Conservation (phyloP, 257 asterid species). For the Catharanthus roseus region DNA sequence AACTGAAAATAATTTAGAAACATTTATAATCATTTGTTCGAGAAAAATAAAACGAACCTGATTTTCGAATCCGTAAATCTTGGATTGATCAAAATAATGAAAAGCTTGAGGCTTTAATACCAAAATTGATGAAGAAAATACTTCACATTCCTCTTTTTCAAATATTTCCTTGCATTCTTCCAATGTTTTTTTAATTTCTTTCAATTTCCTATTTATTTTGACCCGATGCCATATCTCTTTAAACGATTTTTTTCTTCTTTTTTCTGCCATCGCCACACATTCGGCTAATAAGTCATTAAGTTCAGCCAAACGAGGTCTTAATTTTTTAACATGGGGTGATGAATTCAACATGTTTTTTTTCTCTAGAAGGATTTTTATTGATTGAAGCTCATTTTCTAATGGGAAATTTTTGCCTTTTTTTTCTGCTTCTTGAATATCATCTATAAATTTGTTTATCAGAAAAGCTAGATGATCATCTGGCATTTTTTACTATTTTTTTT, state of each 20-base stretch:
- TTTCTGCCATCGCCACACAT: background rate
- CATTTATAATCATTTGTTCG: no score
- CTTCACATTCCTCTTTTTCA: background rate
- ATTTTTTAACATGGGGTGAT: background rate
- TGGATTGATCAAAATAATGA: background rate
- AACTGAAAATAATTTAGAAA: no score
- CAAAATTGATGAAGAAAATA: background rate
- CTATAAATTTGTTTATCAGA: background rate
- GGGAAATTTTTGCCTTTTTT: background rate
- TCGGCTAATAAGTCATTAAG: background rate
- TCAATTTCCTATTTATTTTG: background rate
- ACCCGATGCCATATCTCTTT: background rate
- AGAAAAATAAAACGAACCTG: no score
- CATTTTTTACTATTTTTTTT: no score
- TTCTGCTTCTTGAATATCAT: background rate
- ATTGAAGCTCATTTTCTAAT: background rate
- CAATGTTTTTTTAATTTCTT: background rate
- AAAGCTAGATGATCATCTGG: background rate
- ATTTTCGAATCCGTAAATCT: background rate
- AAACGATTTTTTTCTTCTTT: background rate
- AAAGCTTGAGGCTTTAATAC: background rate
- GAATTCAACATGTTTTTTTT: background rate
- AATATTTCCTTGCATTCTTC: background rate
- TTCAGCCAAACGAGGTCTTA: background rate
- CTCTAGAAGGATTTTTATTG: background rate